Evolutionary conservation across 2,329 filamentous ascomycete species (phyloP), one percentile per base, ranked within the genome.

Genomic region (Alternaria sp.): DNA sequence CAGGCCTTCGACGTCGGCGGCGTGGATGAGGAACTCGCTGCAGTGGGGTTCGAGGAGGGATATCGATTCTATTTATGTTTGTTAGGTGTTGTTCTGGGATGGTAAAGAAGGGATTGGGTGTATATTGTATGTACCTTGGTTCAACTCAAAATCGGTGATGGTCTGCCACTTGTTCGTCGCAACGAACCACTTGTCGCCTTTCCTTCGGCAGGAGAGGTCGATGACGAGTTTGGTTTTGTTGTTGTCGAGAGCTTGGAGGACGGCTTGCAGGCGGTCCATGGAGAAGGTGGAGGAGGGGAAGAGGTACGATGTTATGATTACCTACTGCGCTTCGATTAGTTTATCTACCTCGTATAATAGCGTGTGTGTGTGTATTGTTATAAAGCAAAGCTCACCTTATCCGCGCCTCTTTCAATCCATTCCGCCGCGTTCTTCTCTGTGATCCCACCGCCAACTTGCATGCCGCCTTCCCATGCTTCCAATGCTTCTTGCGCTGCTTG

Each of bases 81-180:
- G 36, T 57, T 30, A 57, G 44, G 2, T 57, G 6, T 23, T 50
- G n/a, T 15, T n/a, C 32, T 9, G 25, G 23, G 21, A 46, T 7
- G 13, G 11, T 13, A 10, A 17, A 11, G 26, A 19, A 21, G 15
- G 26, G n/a, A 54, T 12, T 4, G 6, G 17, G 9, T 32, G 49
- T 12, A 57, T 81, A 59, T 82, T 32, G 49, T 8, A 57, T 81
- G 60, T 82, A 94, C 95, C 92, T 85, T 92, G 85, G 67, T 90
- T 95, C 68, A 99, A 89, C 78, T 97, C 93, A 89, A 97, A 97
- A 74, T 97, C 93, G 2, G 96, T 98, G 59, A 98, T 90, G 1
- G 93, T 97, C 85, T 98, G 96, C 96, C 96, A 99, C 80, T 97
- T 97, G 81, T 99, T 93, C 91, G 97, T 99, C 59, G 96, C 95